A percentile compares a stretch with the other conserved stretches of the same genome.
Evolutionary conservation across 2,329 filamentous ascomycete genomes (phyloP).

Genomic region (Colletotrichum tofieldiae): DNA sequence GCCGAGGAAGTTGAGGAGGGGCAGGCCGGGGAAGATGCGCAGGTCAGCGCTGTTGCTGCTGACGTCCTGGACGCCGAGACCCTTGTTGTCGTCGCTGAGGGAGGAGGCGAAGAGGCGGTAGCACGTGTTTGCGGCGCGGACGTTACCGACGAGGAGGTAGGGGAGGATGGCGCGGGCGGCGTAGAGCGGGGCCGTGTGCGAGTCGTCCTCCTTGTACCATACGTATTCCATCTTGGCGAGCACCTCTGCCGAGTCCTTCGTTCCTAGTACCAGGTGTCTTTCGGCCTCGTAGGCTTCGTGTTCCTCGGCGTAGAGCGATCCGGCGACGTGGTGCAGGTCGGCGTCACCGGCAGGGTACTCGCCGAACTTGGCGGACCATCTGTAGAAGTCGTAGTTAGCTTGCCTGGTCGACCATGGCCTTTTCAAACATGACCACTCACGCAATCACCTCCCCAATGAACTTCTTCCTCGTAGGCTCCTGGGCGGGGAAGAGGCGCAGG

Average conservation of each 20-base stretch:
- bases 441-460: conserved; percentile 89
- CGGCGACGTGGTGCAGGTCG: conserved; percentile 93
- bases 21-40: conserved; percentile 89
- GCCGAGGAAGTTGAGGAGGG: conserved; percentile 95
- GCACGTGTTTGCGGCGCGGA: conserved; percentile 88
- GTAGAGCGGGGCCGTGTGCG: conserved; percentile 89
- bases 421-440: conserved; percentile 59
- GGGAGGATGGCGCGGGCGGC: conserved; percentile 89
- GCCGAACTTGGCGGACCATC: conserved; percentile 89
- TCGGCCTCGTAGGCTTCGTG: conserved; percentile 95
- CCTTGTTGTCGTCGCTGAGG: conserved; percentile 58
- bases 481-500: conserved; percentile 83
- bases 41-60: conserved; percentile 81
- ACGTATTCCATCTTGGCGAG: conserved; percentile 89
- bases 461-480: conserved; percentile 93
- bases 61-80: conserved; percentile 84
- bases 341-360: conserved; percentile 93
- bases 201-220: conserved; percentile 93
- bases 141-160: conserved; percentile 91
- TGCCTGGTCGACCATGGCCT: neutral
- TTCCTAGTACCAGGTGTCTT: conserved; percentile 89
- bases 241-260: conserved; percentile 86
- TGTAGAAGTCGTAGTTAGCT: conserved; percentile 48
- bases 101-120: conserved; percentile 74
- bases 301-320: conserved; percentile 91